A percentile compares a stretch with the other conserved stretches of the same genome.
Evolutionary conservation across 176 grass and related monocot species (phyloP).

Genomic region (Cenchrus americanus): DNA sequence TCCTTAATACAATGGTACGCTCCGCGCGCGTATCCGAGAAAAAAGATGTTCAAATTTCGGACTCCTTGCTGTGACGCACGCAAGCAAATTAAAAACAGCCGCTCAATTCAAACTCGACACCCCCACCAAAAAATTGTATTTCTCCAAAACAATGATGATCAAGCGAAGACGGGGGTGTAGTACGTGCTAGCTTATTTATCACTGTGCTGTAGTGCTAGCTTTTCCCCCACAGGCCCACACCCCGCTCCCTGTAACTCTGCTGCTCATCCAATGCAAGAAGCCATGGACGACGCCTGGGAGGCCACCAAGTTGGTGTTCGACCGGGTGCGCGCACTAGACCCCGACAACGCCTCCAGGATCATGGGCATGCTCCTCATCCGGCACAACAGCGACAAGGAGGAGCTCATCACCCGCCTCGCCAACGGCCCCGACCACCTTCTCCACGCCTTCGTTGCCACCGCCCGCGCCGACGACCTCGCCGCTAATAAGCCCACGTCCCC

Average conservation of each 20-base stretch:
- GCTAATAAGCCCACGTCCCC: neutral
- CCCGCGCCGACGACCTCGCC: neutral
- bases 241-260: neutral
- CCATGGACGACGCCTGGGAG: slow-evolving; percentile 81
- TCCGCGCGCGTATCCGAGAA: no score
- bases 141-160: neutral
- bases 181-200: slow-evolving; percentile 11
- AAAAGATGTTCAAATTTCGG: neutral
- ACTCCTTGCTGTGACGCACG: neutral
- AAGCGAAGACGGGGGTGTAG: no score
- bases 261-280: neutral
- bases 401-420: slow-evolving; percentile 83
- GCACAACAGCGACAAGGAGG: slow-evolving; percentile 73
- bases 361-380: slow-evolving; percentile 67
- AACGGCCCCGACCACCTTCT: slow-evolving; percentile 58
- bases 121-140: neutral
- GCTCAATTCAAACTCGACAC: neutral
- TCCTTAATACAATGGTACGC: no score
- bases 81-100: neutral
- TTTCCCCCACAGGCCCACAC: neutral
- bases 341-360: slow-evolving; percentile 70
- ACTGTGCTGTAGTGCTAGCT: neutral
- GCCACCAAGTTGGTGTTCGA: slow-evolving; percentile 69
- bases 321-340: slow-evolving; percentile 64
- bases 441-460: neutral